These are phyloP conservation scores for Crepidotus variabilis DNA, from an alignment of 768 basidiomycete genomes.

Conservation along the genomic window DNA sequence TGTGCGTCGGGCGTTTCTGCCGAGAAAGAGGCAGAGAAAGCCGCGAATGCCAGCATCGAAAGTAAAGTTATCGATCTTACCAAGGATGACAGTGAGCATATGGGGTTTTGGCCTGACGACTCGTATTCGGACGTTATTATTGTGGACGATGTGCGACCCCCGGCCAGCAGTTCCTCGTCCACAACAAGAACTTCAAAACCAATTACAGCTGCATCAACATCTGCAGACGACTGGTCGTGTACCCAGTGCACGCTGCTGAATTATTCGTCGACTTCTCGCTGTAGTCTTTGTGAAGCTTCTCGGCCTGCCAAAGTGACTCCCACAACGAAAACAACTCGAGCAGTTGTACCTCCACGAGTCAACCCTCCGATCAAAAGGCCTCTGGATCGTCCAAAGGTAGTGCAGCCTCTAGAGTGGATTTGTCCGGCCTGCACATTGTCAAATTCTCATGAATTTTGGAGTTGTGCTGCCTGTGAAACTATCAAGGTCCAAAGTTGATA, in stretches of 20 bases:
- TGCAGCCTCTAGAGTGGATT: slow-evolving; percentile 43
- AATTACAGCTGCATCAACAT: neutral
- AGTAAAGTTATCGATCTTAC: slow-evolving; percentile 62
- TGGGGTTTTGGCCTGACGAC: slow-evolving; percentile 26
- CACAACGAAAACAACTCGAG: neutral
- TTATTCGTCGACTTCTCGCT: slow-evolving; percentile 40
- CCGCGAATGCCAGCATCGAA: slow-evolving; percentile 60
- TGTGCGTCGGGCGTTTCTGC: slow-evolving; percentile 66
- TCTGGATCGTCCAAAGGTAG: slow-evolving; percentile 39
- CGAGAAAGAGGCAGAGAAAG: slow-evolving; percentile 63
- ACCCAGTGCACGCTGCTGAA: slow-evolving; percentile 68
- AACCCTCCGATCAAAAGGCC: neutral
- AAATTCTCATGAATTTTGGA: slow-evolving; percentile 68
- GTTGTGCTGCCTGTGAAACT: slow-evolving; percentile 67
- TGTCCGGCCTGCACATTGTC: slow-evolving; percentile 34
- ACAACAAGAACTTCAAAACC: no score
- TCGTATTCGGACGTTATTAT: no score
- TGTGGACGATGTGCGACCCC: no score
- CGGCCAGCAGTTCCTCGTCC: no score
- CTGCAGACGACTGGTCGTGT: slow-evolving; percentile 45
- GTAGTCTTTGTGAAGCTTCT: slow-evolving; percentile 52
- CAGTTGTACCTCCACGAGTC: neutral
- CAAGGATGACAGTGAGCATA: slow-evolving; percentile 21
- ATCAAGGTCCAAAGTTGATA: slow-evolving; percentile 46
- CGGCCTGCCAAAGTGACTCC: slow-evolving; percentile 20